These are phyloP conservation scores for Colletotrichum lindemuthianum DNA, from an alignment of 2,329 filamentous ascomycete genomes.

Conservation along the genomic window DNA sequence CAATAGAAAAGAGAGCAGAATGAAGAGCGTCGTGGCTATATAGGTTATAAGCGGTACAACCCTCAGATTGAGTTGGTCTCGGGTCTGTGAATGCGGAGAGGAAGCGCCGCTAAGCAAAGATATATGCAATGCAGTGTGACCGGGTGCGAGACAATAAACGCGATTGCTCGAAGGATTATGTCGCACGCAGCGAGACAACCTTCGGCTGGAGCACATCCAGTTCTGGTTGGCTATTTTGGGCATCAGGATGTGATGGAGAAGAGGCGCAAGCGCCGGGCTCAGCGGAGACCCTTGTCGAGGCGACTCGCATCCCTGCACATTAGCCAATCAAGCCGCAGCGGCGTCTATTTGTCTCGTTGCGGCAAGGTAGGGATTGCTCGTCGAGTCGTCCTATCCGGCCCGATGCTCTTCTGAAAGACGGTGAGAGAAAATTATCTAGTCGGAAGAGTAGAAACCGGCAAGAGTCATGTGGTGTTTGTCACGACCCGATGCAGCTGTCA, in stretches of 20 bases:
- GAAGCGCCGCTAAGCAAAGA: constrained; percentile 32
- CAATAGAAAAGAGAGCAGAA: constrained; percentile 1
- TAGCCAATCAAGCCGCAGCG: constrained; percentile 40
- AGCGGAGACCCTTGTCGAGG: constrained; percentile 38
- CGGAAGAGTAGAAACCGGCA: background rate
- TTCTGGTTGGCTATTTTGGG: constrained; percentile 52
- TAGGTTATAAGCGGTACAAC: constrained; percentile 27
- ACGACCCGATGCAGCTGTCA: background rate
- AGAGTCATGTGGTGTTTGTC: constrained; percentile 10
- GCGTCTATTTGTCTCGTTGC: constrained; percentile 34
- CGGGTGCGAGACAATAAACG: constrained; percentile 36
- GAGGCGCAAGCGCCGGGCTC: constrained; percentile 50
- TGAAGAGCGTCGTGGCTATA: constrained; percentile 33
- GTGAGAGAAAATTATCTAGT: constrained; percentile 10
- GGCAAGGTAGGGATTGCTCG: constrained; percentile 21
- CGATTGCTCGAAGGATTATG: constrained; percentile 34
- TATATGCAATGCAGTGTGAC: constrained; percentile 38
- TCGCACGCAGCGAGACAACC: constrained; percentile 34
- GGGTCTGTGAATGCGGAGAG: background rate
- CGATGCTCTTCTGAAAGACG: constrained; percentile 20
- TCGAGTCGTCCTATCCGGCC: constrained; percentile 16
- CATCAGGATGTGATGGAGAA: constrained; percentile 39
- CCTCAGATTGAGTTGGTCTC: background rate
- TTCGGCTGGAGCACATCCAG: constrained; percentile 38
- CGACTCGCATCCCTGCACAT: constrained; percentile 34